phyloP scores from a whole-genome alignment of 192 early-diverging fungal species.

The Rhizophlyctis rosea region DNA sequence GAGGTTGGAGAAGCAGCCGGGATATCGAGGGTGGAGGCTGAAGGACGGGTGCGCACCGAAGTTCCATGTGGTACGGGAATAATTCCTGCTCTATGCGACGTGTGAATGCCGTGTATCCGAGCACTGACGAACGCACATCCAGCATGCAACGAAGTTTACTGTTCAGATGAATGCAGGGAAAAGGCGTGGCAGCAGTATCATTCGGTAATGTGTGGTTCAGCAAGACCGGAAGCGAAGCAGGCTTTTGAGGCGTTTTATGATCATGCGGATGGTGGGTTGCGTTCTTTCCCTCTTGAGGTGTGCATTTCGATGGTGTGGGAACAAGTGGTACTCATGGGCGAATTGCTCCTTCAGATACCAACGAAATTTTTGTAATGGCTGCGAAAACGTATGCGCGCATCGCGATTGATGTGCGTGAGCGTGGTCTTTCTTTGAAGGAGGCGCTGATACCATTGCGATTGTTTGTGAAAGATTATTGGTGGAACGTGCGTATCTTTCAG shows the following conservation, averaged over 20 bases:
- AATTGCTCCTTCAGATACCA: conserved; percentile 25
- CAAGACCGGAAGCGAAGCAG: not conserved
- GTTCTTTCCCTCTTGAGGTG: too few relatives aligned
- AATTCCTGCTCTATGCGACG: not conserved
- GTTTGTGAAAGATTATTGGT: conserved; percentile 31
- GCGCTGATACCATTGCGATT: conserved; percentile 23
- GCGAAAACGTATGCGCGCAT: conserved; percentile 22
- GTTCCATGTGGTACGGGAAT: not conserved
- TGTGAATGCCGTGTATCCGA: not conserved
- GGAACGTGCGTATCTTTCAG: too few relatives aligned
- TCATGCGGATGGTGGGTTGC: too few relatives aligned
- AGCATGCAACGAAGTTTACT: conserved; percentile 22
- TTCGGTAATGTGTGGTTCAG: conserved; percentile 10
- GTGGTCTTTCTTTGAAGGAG: conserved; percentile 4
- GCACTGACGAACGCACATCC: not conserved
- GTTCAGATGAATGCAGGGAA: conserved; percentile 20
- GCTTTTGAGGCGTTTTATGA: conserved; percentile 20
- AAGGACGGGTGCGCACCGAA: not conserved
- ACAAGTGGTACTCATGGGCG: too few relatives aligned
- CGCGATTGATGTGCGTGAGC: not conserved
- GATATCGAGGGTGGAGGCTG: too few relatives aligned
- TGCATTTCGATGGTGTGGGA: too few relatives aligned
- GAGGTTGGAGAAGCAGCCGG: too few relatives aligned
- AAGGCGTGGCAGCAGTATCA: conserved; percentile 10
- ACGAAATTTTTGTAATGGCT: conserved; percentile 30